Evolutionary conservation across 139 green algal genomes (phyloP), one percentile per base, ranked within the genome.

Genomic region (Coelastrella sp.): DNA sequence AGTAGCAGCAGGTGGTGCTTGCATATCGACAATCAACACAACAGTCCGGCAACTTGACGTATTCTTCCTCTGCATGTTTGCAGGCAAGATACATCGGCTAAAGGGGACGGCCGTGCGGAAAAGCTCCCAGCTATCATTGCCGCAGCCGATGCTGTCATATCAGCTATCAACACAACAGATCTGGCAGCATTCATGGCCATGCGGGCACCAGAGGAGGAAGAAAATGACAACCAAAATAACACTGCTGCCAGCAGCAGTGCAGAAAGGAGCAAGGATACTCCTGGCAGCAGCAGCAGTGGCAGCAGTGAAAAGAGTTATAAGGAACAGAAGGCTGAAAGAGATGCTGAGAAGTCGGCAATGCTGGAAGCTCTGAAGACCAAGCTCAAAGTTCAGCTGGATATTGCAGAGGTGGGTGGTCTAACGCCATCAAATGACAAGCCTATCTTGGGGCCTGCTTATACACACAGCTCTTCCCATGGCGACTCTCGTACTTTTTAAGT

Each of bases 311-410:
- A 92, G 80, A 58, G 68, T 73, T 91, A 94, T 14, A 87, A 91
- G 73, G 5, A 57, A 7, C 17, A 83, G 23, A 94, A 93, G 90
- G 92, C 88, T 66, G 92, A 95, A 4, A 94, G 93, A 89, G 95
- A 97, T 11, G 92, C 95, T 73, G 71, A 89, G 8, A 96, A 96
- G 87, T 64, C 88, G 0, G 97, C 95, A 4, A 84, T 98, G 65
- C 61, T 96, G 7, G 95, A 97, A 16, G 96, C 95, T 0, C 93
- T 98, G 64, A 57, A 83, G 0, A 65, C 82, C 0, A 96, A 96
- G 86, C 91, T 90, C 10, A 23, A 13, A 13, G 94, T 92, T 0
- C 92, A 96, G 78, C 85, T 98, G 87, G 92, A 96, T 2, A 58
- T 87, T 61, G 85, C 93, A 76, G 85, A 93, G 82, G 61, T 90